A percentile compares a stretch with the other conserved stretches of the same genome.
phyloP scores from a whole-genome alignment of 2,329 filamentous ascomycete genomes.

The Ophiocordyceps sinensis region DNA sequence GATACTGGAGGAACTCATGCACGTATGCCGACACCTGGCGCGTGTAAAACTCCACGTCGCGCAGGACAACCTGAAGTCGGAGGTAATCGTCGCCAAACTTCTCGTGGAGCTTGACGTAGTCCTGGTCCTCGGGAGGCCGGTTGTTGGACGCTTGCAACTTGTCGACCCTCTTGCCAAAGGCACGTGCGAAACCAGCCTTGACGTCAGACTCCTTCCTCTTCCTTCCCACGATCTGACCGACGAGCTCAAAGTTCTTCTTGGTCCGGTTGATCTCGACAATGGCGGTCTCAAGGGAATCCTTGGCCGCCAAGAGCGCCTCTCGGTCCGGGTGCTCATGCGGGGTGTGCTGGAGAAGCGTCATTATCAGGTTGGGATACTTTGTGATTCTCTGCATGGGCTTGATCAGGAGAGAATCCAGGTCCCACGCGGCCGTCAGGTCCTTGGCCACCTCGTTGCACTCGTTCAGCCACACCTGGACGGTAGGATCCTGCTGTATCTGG shows the following conservation, averaged over 20 bases:
- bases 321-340: conserved; percentile 74
- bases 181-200: conserved; percentile 69
- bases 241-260: conserved; percentile 86
- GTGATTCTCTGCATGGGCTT: conserved; percentile 92
- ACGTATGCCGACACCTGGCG: conserved; percentile 70
- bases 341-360: conserved; percentile 66
- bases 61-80: conserved; percentile 77
- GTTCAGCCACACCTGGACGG: conserved; percentile 70
- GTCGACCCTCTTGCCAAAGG: conserved; percentile 78
- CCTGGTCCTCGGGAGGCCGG: conserved; percentile 59
- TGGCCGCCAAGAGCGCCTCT: conserved; percentile 40
- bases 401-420: conserved; percentile 87
- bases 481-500: conserved; percentile 46
- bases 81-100: conserved; percentile 88
- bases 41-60: conserved; percentile 88
- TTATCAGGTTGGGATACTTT: conserved; percentile 81
- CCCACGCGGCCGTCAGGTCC: conserved; percentile 88
- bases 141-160: conserved; percentile 55
- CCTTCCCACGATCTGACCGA: conserved; percentile 73
- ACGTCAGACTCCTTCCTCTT: conserved; percentile 85
- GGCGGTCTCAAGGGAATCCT: conserved; percentile 44
- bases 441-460: conserved; percentile 88
- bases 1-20: conserved; percentile 64
- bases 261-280: conserved; percentile 84
- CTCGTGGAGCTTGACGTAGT: conserved; percentile 68